Evolutionary conservation across 805 yeast species (phyloP).

Genomic region (Naumovozyma castellii): DNA sequence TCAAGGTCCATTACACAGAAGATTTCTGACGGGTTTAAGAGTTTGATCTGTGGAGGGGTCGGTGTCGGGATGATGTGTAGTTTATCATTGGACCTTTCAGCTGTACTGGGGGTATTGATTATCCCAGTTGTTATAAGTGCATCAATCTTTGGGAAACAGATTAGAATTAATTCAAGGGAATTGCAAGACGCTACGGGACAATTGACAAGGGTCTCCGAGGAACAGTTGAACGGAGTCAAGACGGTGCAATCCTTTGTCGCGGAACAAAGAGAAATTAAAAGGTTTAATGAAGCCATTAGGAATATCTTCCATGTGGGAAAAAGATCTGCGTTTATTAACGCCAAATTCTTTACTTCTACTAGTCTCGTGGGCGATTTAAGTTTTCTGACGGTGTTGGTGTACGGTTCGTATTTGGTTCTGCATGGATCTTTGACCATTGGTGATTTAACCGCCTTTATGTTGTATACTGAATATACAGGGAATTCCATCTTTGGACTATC

Average conservation of each 20-base stretch:
- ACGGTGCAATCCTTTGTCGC: conserved; percentile 92
- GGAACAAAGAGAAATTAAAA: conserved; percentile 67
- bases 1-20: conserved; percentile 84
- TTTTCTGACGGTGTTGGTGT: conserved; percentile 60
- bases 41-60: conserved; percentile 70
- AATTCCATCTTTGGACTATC: conserved; percentile 86
- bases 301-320: conserved; percentile 57
- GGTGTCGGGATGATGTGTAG: conserved; percentile 87
- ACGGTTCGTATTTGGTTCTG: conserved; percentile 77
- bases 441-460: conserved; percentile 85
- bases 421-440: conserved; percentile 74
- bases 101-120: conserved; percentile 65
- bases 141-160: conserved; percentile 69
- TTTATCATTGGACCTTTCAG: conserved; percentile 73
- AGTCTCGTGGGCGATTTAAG: conserved; percentile 81
- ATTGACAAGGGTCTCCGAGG: conserved; percentile 85
- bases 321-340: conserved; percentile 71
- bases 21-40: conserved; percentile 81
- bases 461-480: conserved; percentile 93
- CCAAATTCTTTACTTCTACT: conserved; percentile 67
- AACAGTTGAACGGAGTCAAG: conserved; percentile 74
- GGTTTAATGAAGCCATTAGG: conserved; percentile 66
- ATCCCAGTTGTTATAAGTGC: conserved; percentile 79
- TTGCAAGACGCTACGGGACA: conserved; percentile 83
- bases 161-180: conserved; percentile 62